phyloP scores from a whole-genome alignment of 148 eudicot species.

The Rhododendron mucronatum region DNA sequence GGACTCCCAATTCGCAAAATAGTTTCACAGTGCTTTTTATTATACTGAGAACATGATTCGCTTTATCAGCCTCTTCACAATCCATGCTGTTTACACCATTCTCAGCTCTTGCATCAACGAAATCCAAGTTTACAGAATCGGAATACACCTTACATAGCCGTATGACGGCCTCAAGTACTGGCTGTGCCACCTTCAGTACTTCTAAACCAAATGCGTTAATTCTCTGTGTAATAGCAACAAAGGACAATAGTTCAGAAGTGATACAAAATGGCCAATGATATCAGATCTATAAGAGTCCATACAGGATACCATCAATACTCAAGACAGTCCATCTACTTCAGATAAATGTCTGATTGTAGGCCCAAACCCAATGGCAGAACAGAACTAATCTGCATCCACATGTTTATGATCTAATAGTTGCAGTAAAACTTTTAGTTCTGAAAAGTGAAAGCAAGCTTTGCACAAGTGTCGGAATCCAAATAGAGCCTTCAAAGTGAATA shows the following conservation, averaged over 20 bases:
- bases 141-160: conserved; percentile 63
- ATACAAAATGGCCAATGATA: not conserved
- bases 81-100: conserved; percentile 24
- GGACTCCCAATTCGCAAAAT: conserved; percentile 68
- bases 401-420: not conserved
- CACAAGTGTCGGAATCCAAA: not conserved
- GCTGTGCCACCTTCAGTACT: conserved; percentile 50
- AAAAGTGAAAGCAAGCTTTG: not conserved
- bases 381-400: not conserved
- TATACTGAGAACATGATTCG: conserved; percentile 40
- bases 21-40: conserved; percentile 53
- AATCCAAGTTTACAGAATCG: conserved; percentile 52
- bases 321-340: not conserved
- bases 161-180: conserved; percentile 58
- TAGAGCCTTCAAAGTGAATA: not conserved
- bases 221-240: conserved; percentile 37
- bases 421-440: not conserved
- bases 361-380: not conserved
- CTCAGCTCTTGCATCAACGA: conserved; percentile 23
- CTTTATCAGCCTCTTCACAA: conserved; percentile 26
- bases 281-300: not conserved
- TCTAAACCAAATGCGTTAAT: conserved; percentile 52
- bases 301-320: not conserved
- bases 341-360: not conserved
- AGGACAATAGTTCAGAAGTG: conserved; percentile 17